Conservation (phyloP, 257 asterid species). For the Sherardia arvensis region DNA sequence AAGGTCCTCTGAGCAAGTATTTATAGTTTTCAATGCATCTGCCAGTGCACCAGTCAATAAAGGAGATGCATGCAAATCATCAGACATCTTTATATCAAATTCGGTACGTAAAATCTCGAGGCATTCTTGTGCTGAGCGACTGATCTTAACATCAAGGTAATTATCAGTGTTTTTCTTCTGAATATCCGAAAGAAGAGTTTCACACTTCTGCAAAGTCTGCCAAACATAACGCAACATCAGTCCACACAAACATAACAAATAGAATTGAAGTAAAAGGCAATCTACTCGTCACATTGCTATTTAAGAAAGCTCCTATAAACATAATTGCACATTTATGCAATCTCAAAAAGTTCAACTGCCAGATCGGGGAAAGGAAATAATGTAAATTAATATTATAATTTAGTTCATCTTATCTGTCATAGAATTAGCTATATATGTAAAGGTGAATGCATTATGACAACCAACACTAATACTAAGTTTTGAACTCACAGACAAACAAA, state of each 20-base stretch:
- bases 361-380: background rate
- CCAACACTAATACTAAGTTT: background rate
- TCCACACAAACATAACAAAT: background rate
- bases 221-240: background rate
- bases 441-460: background rate
- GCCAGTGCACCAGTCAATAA: slow-evolving; percentile 51
- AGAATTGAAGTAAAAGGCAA: background rate
- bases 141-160: slow-evolving; percentile 18
- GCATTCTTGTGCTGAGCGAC: slow-evolving; percentile 42
- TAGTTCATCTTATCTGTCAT: background rate
- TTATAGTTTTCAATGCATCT: slow-evolving; percentile 54
- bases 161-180: background rate
- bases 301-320: background rate
- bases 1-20: slow-evolving; percentile 36
- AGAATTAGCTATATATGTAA: background rate
- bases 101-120: slow-evolving; percentile 48
- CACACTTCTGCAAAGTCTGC: background rate
- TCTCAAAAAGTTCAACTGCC: background rate
- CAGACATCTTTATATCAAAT: slow-evolving; percentile 53
- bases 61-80: slow-evolving; percentile 77
- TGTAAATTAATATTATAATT: background rate
- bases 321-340: background rate
- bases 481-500: background rate
- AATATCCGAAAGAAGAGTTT: background rate
- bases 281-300: background rate